phyloP scores from a whole-genome alignment of 2,329 filamentous ascomycete species.

The Talaromyces sp. region DNA sequence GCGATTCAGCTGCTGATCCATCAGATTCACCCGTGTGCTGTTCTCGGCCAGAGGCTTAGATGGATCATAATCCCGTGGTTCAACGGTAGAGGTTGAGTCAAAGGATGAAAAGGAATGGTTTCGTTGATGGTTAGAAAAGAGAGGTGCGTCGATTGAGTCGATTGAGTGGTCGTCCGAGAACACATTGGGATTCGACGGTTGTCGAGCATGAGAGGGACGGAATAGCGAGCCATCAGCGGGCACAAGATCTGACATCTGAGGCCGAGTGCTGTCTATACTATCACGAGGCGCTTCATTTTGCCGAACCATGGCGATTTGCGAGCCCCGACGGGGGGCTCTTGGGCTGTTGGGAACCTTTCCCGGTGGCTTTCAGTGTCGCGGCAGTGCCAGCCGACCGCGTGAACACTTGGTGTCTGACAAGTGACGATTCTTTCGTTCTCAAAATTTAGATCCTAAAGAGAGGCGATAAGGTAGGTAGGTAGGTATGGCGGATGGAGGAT shows the following conservation, averaged over 20 bases:
- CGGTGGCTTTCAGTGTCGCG: conserved; percentile 2
- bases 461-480: neutral
- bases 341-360: conserved; percentile 3
- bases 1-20: conserved; percentile 10
- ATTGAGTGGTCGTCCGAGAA: conserved; percentile 51
- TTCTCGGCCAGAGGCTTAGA: conserved; percentile 11
- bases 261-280: conserved; percentile 20
- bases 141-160: conserved; percentile 39
- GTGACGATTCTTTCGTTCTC: neutral
- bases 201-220: conserved; percentile 10
- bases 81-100: conserved; percentile 33
- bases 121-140: conserved; percentile 30
- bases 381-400: conserved; percentile 11
- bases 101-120: conserved; percentile 33
- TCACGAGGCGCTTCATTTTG: conserved; percentile 31
- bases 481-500: neutral
- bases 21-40: conserved; percentile 5
- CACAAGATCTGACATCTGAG: conserved; percentile 14
- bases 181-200: conserved; percentile 42
- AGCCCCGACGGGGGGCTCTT: conserved; percentile 30
- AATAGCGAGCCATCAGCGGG: conserved; percentile 18
- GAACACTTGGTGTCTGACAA: neutral
- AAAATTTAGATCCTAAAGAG: neutral
- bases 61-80: conserved; percentile 20
- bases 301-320: conserved; percentile 40